These are phyloP conservation scores for Rhipidocladum racemiflorum DNA, from an alignment of 176 grass and related monocot genomes.

Conservation along the genomic window DNA sequence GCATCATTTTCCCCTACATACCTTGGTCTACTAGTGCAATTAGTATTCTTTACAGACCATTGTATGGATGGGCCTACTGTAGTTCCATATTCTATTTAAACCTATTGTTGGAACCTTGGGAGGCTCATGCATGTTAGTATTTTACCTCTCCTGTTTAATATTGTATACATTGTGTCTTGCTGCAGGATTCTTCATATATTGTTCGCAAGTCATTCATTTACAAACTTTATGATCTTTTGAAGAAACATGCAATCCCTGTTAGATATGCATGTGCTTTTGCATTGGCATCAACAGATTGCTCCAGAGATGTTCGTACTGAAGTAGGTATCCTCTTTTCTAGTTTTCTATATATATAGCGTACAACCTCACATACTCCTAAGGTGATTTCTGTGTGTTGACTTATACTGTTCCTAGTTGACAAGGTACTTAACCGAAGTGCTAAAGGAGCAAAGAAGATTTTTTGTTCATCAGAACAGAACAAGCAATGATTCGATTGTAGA, in stretches of 20 bases:
- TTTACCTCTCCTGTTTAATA: constrained; percentile 22
- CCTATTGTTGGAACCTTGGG: neutral
- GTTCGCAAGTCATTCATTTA: constrained; percentile 70
- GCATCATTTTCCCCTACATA: neutral
- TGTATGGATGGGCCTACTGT: neutral
- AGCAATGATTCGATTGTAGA: constrained; percentile 50
- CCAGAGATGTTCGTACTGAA: constrained; percentile 67
- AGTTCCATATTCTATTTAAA: constrained; percentile 32
- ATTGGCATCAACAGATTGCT: constrained; percentile 65
- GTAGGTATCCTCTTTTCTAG: constrained; percentile 47
- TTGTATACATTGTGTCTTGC: constrained; percentile 3
- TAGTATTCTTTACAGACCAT: constrained; percentile 24
- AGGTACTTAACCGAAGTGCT: constrained; percentile 73
- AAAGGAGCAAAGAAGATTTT: constrained; percentile 52
- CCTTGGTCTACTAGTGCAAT: neutral
- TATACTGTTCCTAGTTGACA: constrained; percentile 42
- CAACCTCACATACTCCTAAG: constrained; percentile 2
- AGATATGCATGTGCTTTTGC: constrained; percentile 95
- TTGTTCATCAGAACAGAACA: constrained; percentile 38
- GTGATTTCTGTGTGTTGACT: constrained; percentile 21
- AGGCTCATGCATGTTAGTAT: constrained; percentile 5
- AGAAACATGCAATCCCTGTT: constrained; percentile 57
- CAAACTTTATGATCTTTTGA: constrained; percentile 71
- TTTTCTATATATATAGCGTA: constrained; percentile 2
- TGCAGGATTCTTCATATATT: constrained; percentile 73